phyloP scores from a whole-genome alignment of 1,139 yeast species.

The Torulaspora globosa region DNA sequence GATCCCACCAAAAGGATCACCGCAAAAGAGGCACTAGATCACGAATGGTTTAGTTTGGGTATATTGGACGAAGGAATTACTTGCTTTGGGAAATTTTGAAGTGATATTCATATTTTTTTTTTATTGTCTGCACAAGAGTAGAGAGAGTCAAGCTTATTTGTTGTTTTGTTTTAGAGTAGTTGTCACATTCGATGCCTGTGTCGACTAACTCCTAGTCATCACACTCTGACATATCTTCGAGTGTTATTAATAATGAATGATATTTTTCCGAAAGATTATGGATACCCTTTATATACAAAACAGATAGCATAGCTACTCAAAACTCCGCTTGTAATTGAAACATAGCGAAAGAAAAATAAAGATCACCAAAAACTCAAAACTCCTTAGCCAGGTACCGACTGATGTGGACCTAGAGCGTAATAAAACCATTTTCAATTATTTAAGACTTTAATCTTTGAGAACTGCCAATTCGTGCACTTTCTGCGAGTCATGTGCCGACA shows the following conservation, averaged over 20 bases:
- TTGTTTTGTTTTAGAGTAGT: conserved; percentile 1
- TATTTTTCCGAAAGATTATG: neutral
- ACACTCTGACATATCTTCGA: neutral
- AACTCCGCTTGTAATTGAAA: neutral
- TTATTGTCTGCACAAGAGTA: conserved; percentile 3
- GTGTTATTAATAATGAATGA: neutral
- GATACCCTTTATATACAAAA: neutral
- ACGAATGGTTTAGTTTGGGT: conserved; percentile 74
- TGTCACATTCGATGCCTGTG: neutral
- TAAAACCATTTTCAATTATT: neutral
- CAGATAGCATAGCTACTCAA: conserved; percentile 1
- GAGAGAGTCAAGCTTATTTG: conserved; percentile 2
- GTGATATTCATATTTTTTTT: conserved; percentile 10
- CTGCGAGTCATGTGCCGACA: conserved; percentile 2
- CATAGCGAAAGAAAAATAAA: neutral
- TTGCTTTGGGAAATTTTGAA: conserved; percentile 24
- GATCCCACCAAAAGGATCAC: conserved; percentile 62
- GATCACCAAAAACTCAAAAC: conserved; percentile 1
- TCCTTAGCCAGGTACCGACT: neutral
- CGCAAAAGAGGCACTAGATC: conserved; percentile 67
- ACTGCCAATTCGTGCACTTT: conserved; percentile 1
- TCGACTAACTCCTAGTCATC: neutral
- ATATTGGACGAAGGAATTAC: conserved; percentile 61
- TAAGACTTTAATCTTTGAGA: neutral
- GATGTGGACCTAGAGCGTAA: neutral